phyloP scores from a whole-genome alignment of 139 green algal genomes.

The Coelastrella sp. region DNA sequence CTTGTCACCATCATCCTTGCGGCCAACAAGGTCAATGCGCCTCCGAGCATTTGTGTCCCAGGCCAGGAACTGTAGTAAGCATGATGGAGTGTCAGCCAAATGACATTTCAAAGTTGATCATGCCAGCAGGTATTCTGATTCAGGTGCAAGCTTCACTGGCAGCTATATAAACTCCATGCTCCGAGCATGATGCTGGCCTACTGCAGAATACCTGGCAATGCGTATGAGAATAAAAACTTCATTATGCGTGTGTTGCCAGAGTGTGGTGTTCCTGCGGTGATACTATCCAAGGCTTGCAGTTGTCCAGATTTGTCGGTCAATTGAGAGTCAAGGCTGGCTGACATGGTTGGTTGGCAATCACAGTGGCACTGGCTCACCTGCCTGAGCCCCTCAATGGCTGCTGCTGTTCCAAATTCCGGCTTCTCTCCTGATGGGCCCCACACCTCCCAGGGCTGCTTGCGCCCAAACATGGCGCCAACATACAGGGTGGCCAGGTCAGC shows the following conservation, averaged over 20 bases:
- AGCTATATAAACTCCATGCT: not conserved
- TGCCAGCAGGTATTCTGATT: not conserved
- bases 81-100: not conserved
- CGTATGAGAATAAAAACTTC: not conserved
- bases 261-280: not conserved
- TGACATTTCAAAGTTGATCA: not conserved
- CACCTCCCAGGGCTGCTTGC: slow-evolving; percentile 54
- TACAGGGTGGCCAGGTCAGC: slow-evolving; percentile 62
- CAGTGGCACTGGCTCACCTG: slow-evolving; percentile 37
- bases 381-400: slow-evolving; percentile 54
- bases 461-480: slow-evolving; percentile 61
- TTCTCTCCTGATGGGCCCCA: slow-evolving; percentile 50
- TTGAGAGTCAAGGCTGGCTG: not conserved
- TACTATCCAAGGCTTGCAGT: too few relatives aligned
- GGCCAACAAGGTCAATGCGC: slow-evolving; percentile 55
- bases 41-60: slow-evolving; percentile 60
- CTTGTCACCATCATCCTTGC: slow-evolving; percentile 50
- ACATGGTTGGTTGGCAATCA: not conserved
- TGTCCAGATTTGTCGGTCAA: not conserved
- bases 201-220: too few relatives aligned
- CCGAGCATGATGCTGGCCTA: not conserved
- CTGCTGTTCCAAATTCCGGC: slow-evolving; percentile 39
- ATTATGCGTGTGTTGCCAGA: not conserved
- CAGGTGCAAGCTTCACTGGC: not conserved
- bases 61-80: slow-evolving; percentile 53